phyloP scores from a whole-genome alignment of 1,284 basidiomycete species.

The Ceratobasidium papillatum region DNA sequence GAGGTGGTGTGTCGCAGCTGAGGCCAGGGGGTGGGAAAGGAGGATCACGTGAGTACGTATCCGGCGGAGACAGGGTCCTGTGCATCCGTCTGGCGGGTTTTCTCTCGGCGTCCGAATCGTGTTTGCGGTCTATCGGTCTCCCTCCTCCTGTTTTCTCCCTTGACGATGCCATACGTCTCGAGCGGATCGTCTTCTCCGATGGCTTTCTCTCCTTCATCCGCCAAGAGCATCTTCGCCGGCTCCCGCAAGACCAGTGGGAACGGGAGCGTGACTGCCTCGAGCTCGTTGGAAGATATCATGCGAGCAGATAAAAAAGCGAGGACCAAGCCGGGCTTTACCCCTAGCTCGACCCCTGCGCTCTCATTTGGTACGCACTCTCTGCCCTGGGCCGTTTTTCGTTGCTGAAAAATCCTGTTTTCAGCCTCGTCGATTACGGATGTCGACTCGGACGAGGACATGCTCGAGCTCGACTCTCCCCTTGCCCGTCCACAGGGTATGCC shows the following conservation, averaged over 20 bases:
- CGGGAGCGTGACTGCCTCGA: constrained; percentile 18
- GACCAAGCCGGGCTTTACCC: constrained; percentile 10
- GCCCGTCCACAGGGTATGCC: constrained; percentile 54
- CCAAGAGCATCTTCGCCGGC: constrained; percentile 34
- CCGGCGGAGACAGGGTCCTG: background rate
- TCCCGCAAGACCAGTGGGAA: constrained; percentile 13
- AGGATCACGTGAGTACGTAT: background rate
- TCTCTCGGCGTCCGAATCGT: constrained; percentile 31
- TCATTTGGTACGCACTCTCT: constrained; percentile 10
- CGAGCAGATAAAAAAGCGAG: constrained; percentile 28
- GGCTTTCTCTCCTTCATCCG: constrained; percentile 24
- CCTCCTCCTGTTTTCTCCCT: background rate
- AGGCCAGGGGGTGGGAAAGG: constrained; percentile 11
- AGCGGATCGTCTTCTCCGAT: constrained; percentile 12
- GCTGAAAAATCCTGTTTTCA: constrained; percentile 11
- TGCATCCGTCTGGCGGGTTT: constrained; percentile 23
- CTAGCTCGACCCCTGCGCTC: constrained; percentile 31
- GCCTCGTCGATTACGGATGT: constrained; percentile 33
- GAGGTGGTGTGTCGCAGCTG: constrained; percentile 2
- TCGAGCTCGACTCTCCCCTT: constrained; percentile 52
- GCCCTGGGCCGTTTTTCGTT: background rate
- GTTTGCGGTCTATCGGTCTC: background rate
- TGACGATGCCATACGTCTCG: background rate
- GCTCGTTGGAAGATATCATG: constrained; percentile 37
- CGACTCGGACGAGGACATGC: constrained; percentile 34